Percentiles rank a stretch among this genome's conserved stretches.
Conservation (phyloP, 106 monocot genomes). For the Iris macrosiphon region DNA sequence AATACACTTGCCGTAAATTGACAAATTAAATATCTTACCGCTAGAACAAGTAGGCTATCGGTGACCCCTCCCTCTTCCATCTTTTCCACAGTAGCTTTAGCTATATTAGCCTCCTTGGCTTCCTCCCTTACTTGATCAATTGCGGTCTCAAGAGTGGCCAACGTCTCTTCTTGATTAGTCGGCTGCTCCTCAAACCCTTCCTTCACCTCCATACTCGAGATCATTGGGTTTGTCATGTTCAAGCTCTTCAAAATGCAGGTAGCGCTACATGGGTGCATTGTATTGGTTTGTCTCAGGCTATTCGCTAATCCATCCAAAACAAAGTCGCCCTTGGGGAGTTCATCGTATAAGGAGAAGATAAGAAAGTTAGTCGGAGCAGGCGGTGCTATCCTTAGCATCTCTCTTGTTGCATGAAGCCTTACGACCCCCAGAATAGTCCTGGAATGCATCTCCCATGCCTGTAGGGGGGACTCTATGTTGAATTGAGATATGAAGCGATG, state of each 20-base stretch:
- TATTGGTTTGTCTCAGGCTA: constrained; percentile 31
- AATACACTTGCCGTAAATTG: no score
- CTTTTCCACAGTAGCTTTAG: constrained; percentile 47
- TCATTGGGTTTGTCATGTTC: constrained; percentile 21
- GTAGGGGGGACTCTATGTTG: constrained; percentile 31
- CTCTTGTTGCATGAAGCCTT: constrained; percentile 86
- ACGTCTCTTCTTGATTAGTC: constrained; percentile 14
- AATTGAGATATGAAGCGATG: constrained; percentile 62
- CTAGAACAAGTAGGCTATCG: constrained; percentile 58
- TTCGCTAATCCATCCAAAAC: constrained; percentile 65
- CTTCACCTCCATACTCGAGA: constrained; percentile 10
- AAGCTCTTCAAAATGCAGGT: constrained; percentile 54
- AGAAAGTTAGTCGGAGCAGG: constrained; percentile 67
- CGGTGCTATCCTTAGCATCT: constrained; percentile 82
- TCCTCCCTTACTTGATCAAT: constrained; percentile 70
- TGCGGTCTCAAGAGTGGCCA: constrained; percentile 53
- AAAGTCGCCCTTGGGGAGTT: constrained; percentile 87
- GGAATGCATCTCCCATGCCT: constrained; percentile 69
- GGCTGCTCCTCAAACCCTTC: constrained; percentile 30
- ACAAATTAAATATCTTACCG: constrained; percentile 31
- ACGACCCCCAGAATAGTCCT: constrained; percentile 69
- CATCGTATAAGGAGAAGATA: constrained; percentile 77
- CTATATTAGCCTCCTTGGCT: constrained; percentile 40
- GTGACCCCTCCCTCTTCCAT: constrained; percentile 75
- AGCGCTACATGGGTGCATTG: constrained; percentile 50